These are phyloP conservation scores for Schoenoplectus triqueter DNA, from an alignment of 202 grass and related monocot species.

Conservation along the genomic window DNA sequence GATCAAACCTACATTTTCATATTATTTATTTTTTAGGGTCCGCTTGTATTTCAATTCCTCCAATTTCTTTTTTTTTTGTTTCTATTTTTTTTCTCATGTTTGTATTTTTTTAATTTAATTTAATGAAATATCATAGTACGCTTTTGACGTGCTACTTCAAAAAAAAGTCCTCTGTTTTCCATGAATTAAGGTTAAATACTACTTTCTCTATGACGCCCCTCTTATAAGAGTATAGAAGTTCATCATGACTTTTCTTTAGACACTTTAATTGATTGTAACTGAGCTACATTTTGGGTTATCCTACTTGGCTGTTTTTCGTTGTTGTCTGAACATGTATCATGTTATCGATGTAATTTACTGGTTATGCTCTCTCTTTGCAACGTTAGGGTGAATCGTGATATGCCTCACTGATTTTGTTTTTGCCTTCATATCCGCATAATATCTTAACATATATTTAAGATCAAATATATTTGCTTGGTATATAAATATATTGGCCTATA, in stretches of 20 bases:
- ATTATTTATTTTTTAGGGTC: no score
- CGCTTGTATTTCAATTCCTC: no score
- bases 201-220: neutral
- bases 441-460: neutral
- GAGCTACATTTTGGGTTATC: neutral
- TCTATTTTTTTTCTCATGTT: no score
- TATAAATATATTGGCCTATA: neutral
- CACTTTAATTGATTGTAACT: slow-evolving; percentile 24
- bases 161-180: neutral
- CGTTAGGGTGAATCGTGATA: neutral
- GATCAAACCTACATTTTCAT: no score
- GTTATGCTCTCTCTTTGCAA: neutral
- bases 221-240: slow-evolving; percentile 5
- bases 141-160: no score
- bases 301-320: neutral
- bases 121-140: no score
- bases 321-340: neutral
- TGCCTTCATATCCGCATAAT: neutral
- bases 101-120: no score
- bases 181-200: neutral
- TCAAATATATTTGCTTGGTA: neutral
- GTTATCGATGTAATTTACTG: neutral
- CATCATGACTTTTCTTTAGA: neutral
- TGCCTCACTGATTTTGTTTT: neutral
- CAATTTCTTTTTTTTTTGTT: no score